phyloP scores from a whole-genome alignment of 257 asterid species.

The Plantago elongata region DNA sequence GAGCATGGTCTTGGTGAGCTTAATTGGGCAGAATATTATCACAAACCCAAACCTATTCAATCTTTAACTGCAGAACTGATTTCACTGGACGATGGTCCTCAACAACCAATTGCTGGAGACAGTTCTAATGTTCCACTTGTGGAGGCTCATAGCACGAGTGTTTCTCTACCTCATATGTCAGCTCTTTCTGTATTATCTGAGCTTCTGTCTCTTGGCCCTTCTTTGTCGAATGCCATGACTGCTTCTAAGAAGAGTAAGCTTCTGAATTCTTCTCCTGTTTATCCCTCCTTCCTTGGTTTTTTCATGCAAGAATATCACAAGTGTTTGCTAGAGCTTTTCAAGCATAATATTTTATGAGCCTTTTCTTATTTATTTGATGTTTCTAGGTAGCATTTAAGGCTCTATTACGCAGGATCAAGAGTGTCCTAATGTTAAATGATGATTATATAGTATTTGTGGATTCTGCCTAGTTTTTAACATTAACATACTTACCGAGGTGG shows the following conservation, averaged over 20 bases:
- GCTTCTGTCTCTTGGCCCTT: conserved; percentile 38
- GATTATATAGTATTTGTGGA: no score
- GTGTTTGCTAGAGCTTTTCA: neutral
- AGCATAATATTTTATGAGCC: conserved; percentile 2
- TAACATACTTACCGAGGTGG: no score
- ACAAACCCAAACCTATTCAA: conserved; percentile 24
- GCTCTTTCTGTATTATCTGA: conserved; percentile 48
- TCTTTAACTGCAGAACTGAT: conserved; percentile 29
- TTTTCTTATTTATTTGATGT: neutral
- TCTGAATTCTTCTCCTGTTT: conserved; percentile 13
- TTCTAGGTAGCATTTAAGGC: neutral
- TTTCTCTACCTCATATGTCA: conserved; percentile 34
- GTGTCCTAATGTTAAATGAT: no score
- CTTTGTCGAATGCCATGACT: conserved; percentile 27
- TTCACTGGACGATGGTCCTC: conserved; percentile 31
- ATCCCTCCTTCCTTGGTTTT: conserved; percentile 5
- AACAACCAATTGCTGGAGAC: conserved; percentile 18
- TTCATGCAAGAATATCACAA: neutral
- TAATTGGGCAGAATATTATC: conserved; percentile 29
- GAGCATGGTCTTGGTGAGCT: conserved; percentile 35
- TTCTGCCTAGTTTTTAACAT: neutral
- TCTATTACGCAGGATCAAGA: neutral
- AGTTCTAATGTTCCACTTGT: conserved; percentile 13
- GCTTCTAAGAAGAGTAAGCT: conserved; percentile 37
- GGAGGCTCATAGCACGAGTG: conserved; percentile 25